Evolutionary conservation across 768 basidiomycete species (phyloP).

Genomic region (Trametes cingulata): DNA sequence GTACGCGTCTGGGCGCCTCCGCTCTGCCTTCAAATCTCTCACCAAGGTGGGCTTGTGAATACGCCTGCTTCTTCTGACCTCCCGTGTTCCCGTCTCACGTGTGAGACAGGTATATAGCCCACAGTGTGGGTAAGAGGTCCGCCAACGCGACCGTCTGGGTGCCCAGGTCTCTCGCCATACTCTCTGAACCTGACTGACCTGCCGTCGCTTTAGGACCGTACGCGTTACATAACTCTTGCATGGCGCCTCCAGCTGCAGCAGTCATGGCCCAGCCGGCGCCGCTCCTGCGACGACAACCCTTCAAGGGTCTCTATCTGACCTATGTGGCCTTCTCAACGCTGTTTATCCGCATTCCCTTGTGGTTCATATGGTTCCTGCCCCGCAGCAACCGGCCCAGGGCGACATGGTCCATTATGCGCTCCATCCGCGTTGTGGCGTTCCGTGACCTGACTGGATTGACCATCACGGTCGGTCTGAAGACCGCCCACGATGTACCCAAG

Average conservation of each 20-base stretch:
- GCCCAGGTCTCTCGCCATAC: background rate
- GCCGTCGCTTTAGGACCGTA: background rate
- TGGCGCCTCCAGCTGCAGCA: too few species aligned
- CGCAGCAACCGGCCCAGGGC: slow-evolving; percentile 7
- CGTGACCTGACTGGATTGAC: background rate
- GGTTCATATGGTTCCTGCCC: slow-evolving; percentile 15
- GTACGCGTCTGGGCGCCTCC: too few species aligned
- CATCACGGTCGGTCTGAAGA: background rate
- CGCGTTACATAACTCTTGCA: background rate
- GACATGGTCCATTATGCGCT: slow-evolving; percentile 18
- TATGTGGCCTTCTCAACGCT: slow-evolving; percentile 4
- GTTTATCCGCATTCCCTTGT: slow-evolving; percentile 14
- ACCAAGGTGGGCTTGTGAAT: too few species aligned
- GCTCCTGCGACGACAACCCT: slow-evolving; percentile 13
- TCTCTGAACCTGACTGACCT: background rate
- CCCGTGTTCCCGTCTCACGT: too few species aligned
- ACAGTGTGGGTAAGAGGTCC: too few species aligned
- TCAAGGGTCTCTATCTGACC: slow-evolving; percentile 19
- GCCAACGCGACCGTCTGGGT: too few species aligned
- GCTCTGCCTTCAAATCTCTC: too few species aligned
- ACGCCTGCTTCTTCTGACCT: too few species aligned
- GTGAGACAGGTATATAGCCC: too few species aligned
- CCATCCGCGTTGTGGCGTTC: slow-evolving; percentile 1
- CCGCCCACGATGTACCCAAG: background rate
- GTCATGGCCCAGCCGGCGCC: background rate